Percentiles rank a stretch among this genome's conserved stretches.
phyloP scores from a whole-genome alignment of 73 alveolate genomes.

The Paramecium tetraurelia region DNA sequence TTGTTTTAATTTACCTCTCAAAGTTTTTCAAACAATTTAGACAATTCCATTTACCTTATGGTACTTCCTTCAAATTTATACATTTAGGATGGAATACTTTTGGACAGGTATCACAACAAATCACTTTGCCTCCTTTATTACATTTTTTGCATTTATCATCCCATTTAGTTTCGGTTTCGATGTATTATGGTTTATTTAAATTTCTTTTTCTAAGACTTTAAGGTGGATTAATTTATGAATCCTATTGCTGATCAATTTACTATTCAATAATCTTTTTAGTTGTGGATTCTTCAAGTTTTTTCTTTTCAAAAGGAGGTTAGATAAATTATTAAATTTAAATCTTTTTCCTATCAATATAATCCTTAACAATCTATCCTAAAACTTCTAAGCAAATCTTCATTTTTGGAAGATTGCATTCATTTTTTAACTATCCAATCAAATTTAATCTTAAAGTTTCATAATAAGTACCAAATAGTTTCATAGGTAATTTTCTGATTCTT shows the following conservation, averaged over 20 bases:
- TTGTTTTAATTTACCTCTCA: slow-evolving; percentile 5
- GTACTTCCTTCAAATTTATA: slow-evolving; percentile 40
- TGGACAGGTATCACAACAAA: slow-evolving; percentile 61
- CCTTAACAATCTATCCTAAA: slow-evolving; percentile 33
- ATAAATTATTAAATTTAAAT: background rate
- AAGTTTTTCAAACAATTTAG: background rate
- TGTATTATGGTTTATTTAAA: background rate
- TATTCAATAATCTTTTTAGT: background rate
- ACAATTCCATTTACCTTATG: slow-evolving; percentile 51
- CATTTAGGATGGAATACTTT: slow-evolving; percentile 57
- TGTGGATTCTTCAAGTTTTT: background rate
- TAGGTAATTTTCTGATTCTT: background rate
- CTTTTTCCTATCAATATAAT: slow-evolving; percentile 25
- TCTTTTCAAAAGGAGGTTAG: background rate
- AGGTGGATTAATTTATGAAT: background rate
- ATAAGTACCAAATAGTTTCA: slow-evolving; percentile 47
- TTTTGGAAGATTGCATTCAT: background rate
- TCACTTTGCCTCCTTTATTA: slow-evolving; percentile 33
- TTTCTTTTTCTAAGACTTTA: background rate
- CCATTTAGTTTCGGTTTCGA: slow-evolving; percentile 22
- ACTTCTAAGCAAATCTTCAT: background rate
- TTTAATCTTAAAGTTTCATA: background rate
- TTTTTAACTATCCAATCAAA: background rate
- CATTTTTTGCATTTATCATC: slow-evolving; percentile 53
- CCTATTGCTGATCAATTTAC: background rate